Evolutionary conservation across 2,329 filamentous ascomycete genomes (phyloP).

Genomic region (Xylariaceae sp.): DNA sequence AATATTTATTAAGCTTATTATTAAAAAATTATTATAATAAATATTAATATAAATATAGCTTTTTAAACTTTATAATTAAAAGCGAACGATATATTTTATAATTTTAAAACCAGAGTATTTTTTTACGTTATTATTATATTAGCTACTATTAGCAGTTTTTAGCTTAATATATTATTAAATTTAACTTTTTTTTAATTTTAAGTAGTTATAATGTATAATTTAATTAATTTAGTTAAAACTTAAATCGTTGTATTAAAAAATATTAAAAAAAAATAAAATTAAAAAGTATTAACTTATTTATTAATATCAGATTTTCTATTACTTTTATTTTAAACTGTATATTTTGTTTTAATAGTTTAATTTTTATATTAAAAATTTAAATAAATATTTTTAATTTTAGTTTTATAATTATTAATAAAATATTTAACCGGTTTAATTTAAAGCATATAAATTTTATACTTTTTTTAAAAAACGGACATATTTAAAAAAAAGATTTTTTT

Average conservation of each 20-base stretch:
- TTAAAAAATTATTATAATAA: not conserved
- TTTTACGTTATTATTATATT: constrained; percentile 5
- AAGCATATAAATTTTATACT: constrained; percentile 6
- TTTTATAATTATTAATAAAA: constrained; percentile 1
- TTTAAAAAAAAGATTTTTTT: not conserved
- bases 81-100: constrained; percentile 6
- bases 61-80: not conserved
- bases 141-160: not conserved
- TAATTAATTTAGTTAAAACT: too few species aligned
- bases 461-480: not conserved
- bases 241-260: not conserved
- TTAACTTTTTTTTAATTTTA: not conserved
- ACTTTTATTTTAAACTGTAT: constrained; percentile 6
- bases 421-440: not conserved
- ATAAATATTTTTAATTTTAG: not conserved
- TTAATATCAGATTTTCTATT: constrained; percentile 9
- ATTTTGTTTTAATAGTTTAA: constrained; percentile 5
- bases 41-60: not conserved
- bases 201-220: too few species aligned
- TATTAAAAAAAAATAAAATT: not conserved
- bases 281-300: not conserved
- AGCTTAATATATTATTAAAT: not conserved
- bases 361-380: not conserved
- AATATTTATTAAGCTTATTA: constrained; percentile 1
- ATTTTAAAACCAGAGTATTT: not conserved